Base-by-base conservation (phyloP, 2,329 filamentous ascomycete genomes). In the Diaporthe humulicola region DNA sequence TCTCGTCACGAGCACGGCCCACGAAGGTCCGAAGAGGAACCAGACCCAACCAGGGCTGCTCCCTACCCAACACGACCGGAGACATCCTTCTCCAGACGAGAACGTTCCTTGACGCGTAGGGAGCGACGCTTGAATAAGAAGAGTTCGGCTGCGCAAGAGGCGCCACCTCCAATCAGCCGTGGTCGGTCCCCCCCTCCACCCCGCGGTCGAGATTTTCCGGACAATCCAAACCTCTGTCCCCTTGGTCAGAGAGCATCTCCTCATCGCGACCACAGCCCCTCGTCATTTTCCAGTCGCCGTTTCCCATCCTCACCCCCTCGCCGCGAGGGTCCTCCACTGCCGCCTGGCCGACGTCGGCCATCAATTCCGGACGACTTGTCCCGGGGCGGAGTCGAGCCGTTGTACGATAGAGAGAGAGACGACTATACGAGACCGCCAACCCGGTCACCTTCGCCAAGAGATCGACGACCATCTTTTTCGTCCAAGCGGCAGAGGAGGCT, bases 401-500 rank as follows among this genome's bases (percentile, higher is more conserved):
- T 77, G 33, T 73, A 42, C 45, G 61, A 70, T 50, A 69, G 33
- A 22, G 54, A 70, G 28, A 70, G 48, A 7, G 30, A 45, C 30
- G 25, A 42, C 12, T 40, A 75, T 57, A 70, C 78, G 25, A 74
- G 70, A 14, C 70, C 38, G 40, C 69, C 52, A 42, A 54, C 76
- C 3, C 70, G 66, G 19, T 76, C 73, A 45, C 76, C 57, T 10
- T 61, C 60, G 19, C 67, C 45, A 40, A 61, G 56, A 70, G 33
- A 60, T 75, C 77, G 40, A 42, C 61, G 69, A 45, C 48, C 28
- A 70, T 45, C 50, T 8, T 72, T 57, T 19, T 38, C 69, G 71
- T 61, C 75, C 8, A 76, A 73, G 77, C 82, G 82, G 74, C 84
- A 83, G 80, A 78, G 81, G 38, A 85, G 82, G 77, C 82, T 81